Evolutionary conservation across 805 yeast species (phyloP).

Genomic region (Grigorovia transvaalensis): DNA sequence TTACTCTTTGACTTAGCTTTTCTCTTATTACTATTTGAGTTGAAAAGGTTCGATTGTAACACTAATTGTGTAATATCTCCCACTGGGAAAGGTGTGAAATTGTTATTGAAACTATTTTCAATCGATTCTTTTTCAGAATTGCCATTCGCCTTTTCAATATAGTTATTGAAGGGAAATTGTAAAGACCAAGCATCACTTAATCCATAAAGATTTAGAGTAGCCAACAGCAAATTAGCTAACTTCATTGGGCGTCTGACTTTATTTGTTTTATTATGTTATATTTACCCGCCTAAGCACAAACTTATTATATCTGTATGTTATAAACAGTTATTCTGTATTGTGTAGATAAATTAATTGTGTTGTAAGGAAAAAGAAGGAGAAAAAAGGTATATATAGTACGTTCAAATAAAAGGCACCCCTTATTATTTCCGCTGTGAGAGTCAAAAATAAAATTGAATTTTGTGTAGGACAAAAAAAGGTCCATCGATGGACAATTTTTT

Average conservation of each 20-base stretch:
- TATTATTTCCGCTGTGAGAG: background rate
- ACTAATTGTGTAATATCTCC: background rate
- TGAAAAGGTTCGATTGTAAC: background rate
- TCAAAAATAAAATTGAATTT: background rate
- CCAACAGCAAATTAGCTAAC: background rate
- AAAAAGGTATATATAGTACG: no score
- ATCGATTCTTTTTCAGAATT: background rate
- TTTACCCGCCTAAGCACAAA: no score
- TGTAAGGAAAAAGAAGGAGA: no score
- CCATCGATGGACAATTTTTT: no score
- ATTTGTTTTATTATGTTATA: background rate
- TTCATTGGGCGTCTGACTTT: background rate
- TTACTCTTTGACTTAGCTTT: background rate
- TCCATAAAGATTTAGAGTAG: background rate
- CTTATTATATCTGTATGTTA: no score
- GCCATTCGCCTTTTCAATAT: background rate
- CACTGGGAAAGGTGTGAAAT: background rate
- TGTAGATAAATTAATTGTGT: no score
- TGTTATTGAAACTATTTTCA: background rate
- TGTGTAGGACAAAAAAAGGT: background rate
- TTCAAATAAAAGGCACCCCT: background rate
- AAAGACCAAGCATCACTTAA: background rate
- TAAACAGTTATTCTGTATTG: no score
- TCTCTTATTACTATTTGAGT: background rate
- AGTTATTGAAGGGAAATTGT: background rate